Evolutionary conservation across 805 yeast species (phyloP).

Genomic region (Candida coleopterorum): DNA sequence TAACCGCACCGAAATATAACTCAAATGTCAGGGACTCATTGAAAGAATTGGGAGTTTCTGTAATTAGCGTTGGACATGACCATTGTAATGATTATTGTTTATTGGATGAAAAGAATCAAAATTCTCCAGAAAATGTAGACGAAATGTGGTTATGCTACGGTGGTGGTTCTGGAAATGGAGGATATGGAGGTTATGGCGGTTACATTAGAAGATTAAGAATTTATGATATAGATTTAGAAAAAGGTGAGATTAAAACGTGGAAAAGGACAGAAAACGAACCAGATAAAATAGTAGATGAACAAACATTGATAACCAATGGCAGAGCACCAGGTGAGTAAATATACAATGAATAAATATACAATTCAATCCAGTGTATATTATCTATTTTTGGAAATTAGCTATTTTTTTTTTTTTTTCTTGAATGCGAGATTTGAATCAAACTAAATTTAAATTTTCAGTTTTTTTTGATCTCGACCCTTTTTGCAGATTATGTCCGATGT

Average conservation of each 20-base stretch:
- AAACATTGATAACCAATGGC: slow-evolving; percentile 46
- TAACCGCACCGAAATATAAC: slow-evolving; percentile 73
- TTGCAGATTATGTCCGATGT: slow-evolving; percentile 1
- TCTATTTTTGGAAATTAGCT: no score
- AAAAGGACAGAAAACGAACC: slow-evolving; percentile 61
- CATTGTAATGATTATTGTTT: slow-evolving; percentile 92
- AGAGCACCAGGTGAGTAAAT: slow-evolving; percentile 11
- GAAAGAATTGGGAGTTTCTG: slow-evolving; percentile 63
- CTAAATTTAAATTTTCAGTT: no score
- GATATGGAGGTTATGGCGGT: slow-evolving; percentile 91
- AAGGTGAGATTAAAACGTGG: slow-evolving; percentile 57
- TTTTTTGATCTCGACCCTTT: no score
- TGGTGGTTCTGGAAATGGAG: slow-evolving; percentile 93
- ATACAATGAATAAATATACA: not conserved
- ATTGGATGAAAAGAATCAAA: slow-evolving; percentile 39
- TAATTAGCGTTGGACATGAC: slow-evolving; percentile 86
- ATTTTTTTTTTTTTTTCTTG: no score
- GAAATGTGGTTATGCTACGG: slow-evolving; percentile 87
- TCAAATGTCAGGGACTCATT: slow-evolving; percentile 60
- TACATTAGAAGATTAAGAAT: slow-evolving; percentile 74
- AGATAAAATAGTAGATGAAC: slow-evolving; percentile 43
- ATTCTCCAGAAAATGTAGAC: slow-evolving; percentile 17
- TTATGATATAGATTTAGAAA: slow-evolving; percentile 56
- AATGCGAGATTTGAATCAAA: no score
- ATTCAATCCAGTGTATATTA: no score